Evolutionary conservation across 2,329 filamentous ascomycete genomes (phyloP), one percentile per base, ranked within the genome.

Genomic region (Neonectria sp.): DNA sequence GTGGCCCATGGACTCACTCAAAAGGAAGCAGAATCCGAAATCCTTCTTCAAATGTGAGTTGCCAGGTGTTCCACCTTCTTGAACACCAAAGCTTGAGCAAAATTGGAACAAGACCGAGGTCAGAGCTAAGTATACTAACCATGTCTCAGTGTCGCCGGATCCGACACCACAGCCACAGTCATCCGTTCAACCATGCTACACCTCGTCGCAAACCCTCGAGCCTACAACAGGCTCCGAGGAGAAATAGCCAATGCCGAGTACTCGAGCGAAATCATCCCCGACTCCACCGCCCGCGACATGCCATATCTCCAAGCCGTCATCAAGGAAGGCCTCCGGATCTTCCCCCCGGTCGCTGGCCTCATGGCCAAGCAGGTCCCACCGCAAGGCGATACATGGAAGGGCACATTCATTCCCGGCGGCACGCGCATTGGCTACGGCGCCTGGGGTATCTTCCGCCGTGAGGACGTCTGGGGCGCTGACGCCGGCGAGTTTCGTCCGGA

Each of bases 141-240:
- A 0, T 3, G 51, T 2, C n/a, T 58, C 52, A 83, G 83, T 46
- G 79, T 88, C 6, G 88, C 88, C 5, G 89, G 88, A 4, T 87
- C 86, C 0, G 88, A 90, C 67, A 89, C 87, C 3, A 88, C 87
- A 0, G 86, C 89, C 0, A 87, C 86, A 0, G 83, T 83, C 2
- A 83, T 91, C 11, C 84, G 88, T 3, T 80, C 84, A 43, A 87
- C 84, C 1, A 69, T 90, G 61, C 81, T 90, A 25, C 83, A 87
- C 73, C 75, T 90, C 62, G 82, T 85, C 25, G 86, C 83, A n/a
- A 85, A 82, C 27, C 85, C 85, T 0, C 79, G 79, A 1, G 82
- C 88, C 1, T 82, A 85, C 63, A 63, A 70, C 4, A 84, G 81
- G 77, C 78, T 91, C 0, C 82, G 83, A 6, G 45, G 51, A 48